A percentile compares a stretch with the other conserved stretches of the same genome.
Conservation (phyloP, 805 yeast genomes). For the Wickerhamiella azyma region DNA sequence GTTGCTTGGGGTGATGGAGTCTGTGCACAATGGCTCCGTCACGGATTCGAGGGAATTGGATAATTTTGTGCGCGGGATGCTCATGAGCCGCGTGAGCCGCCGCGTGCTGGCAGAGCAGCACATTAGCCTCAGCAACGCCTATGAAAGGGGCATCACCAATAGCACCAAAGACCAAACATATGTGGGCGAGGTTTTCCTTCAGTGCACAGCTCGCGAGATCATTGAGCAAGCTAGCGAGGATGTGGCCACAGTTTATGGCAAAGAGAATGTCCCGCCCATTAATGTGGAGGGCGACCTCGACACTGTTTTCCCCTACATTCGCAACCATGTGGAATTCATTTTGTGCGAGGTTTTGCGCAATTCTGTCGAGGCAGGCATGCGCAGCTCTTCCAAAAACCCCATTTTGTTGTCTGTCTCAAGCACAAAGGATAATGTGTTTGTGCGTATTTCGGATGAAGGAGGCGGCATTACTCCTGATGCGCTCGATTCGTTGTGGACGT, state of each 20-base stretch:
- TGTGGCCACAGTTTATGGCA: slow-evolving; percentile 42
- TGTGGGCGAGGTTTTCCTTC: slow-evolving; percentile 67
- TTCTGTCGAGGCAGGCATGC: slow-evolving; percentile 66
- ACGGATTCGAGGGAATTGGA: slow-evolving; percentile 54
- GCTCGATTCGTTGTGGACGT: slow-evolving; percentile 66
- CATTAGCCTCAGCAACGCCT: slow-evolving; percentile 58
- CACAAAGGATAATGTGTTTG: slow-evolving; percentile 50
- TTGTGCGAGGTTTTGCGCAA: slow-evolving; percentile 81
- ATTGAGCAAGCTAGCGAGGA: slow-evolving; percentile 31
- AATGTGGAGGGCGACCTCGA: slow-evolving; percentile 59
- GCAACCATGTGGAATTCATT: slow-evolving; percentile 73
- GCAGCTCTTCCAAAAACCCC: slow-evolving; percentile 31
- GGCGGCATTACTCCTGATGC: slow-evolving; percentile 62
- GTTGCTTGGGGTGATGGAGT: slow-evolving; percentile 86
- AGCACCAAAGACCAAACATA: slow-evolving; percentile 28
- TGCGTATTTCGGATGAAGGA: slow-evolving; percentile 78
- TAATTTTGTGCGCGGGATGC: slow-evolving; percentile 55
- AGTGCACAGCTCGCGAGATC: slow-evolving; percentile 60
- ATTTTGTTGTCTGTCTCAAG: slow-evolving; percentile 63
- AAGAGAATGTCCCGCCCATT: slow-evolving; percentile 42
- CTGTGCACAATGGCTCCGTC: slow-evolving; percentile 30
- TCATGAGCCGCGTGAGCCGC: slow-evolving; percentile 78
- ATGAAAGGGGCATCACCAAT: slow-evolving; percentile 33
- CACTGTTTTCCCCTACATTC: slow-evolving; percentile 65
- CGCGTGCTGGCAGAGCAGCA: slow-evolving; percentile 89